phyloP scores from a whole-genome alignment of 1,139 yeast genomes.

The Suhomyces yuchorum region DNA sequence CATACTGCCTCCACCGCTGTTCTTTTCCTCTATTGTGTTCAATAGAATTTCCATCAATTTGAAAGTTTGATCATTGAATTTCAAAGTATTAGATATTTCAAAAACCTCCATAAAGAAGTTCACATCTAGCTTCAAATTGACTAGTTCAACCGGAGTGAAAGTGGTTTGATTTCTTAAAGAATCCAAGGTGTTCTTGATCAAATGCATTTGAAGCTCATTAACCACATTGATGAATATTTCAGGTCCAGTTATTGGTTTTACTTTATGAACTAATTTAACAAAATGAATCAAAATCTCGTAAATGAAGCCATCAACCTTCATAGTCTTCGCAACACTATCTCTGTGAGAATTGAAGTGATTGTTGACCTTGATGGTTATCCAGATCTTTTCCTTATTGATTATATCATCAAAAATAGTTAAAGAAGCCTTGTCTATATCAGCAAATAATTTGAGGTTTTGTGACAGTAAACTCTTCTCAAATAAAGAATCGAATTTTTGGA shows the following conservation, averaged over 20 bases:
- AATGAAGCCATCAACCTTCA: conserved; percentile 43
- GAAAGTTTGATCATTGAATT: conserved; percentile 40
- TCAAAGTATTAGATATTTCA: conserved; percentile 38
- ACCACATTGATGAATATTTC: conserved; percentile 41
- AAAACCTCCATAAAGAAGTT: conserved; percentile 46
- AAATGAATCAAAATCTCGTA: conserved; percentile 45
- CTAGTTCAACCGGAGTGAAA: conserved; percentile 22
- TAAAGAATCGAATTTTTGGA: conserved; percentile 36
- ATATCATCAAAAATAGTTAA: conserved; percentile 48
- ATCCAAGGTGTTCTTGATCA: conserved; percentile 38
- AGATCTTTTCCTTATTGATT: conserved; percentile 39
- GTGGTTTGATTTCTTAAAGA: conserved; percentile 25
- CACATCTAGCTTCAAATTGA: conserved; percentile 40
- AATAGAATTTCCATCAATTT: conserved; percentile 39
- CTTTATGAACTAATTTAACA: conserved; percentile 43
- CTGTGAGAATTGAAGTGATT: conserved; percentile 27
- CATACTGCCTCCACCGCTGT: conserved; percentile 23
- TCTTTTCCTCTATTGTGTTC: conserved; percentile 32
- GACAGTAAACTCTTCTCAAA: conserved; percentile 40
- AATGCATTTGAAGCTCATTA: conserved; percentile 43
- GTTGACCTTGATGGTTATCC: conserved; percentile 33
- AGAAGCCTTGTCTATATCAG: conserved; percentile 48
- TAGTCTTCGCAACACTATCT: conserved; percentile 7
- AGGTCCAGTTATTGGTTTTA: conserved; percentile 46
- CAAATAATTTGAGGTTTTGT: conserved; percentile 45